Base-by-base conservation (phyloP, 805 yeast genomes). In the Metschnikowia amazonensis region DNA sequence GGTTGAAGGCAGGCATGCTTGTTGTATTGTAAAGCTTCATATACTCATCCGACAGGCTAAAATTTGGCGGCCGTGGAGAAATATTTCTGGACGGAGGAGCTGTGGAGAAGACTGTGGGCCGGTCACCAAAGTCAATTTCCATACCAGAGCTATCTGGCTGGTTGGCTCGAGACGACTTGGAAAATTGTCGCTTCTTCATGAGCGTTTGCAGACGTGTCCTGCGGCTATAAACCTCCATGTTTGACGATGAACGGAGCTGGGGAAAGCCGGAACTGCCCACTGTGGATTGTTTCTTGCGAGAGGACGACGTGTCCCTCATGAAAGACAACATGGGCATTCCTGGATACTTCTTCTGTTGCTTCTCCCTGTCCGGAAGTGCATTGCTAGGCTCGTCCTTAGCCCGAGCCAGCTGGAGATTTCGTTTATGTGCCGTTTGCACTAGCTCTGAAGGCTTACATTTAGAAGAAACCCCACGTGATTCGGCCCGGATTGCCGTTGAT, bases 251-350 rank as follows among this genome's bases (percentile, higher is more conserved):
- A 16, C 54, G 52, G 8, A 45, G 34, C 14, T 35, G 49, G 5
- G 43, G 44, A 3, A 20, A 23, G 3, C 39, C 30, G 2, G 47
- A 44, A 28, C 40, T 44, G 10, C 38, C 41, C 11, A 25, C 30
- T 5, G 40, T 11, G 2, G 49, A 20, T 49, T 62, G 66, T 45
- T 69, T 66, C 46, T 62, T 61, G 16, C 62, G 53, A 1, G 75
- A 69, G 2, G 73, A 65, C 10, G 72, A 52, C 0, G 75, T 70
- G 8, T 65, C 72, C 33, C 60, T 58, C 76, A 70, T 70, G 47
- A 70, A 70, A 5, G 74, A 67, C 39, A 63, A 60, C 35, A 54
- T 60, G 41, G 49, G 52, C 13, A 34, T 5, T n/a, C 54, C 56
- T 10, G 39, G 49, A 46, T 42, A 16, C 23, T 35, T 41, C 16